These are phyloP conservation scores for Xerocomellus dryophilus DNA, from an alignment of 768 basidiomycete species.

Conservation along the genomic window DNA sequence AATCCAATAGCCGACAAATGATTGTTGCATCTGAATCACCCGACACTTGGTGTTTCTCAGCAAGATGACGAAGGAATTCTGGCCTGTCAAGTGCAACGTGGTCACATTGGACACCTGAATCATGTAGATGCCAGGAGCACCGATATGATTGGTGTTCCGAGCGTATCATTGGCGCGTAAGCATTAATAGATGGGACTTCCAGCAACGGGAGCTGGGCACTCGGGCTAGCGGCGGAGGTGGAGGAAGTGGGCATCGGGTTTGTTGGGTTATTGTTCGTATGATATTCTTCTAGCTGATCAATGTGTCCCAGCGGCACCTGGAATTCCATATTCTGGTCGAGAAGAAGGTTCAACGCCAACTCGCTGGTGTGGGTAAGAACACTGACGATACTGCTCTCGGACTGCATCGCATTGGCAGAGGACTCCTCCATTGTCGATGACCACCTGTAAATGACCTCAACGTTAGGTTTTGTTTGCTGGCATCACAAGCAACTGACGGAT, in stretches of 20 bases:
- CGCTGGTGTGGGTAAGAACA: neutral
- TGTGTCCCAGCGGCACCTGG: neutral
- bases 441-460: neutral
- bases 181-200: neutral
- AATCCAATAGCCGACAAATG: constrained; percentile 12
- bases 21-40: neutral
- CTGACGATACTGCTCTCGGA: neutral
- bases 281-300: neutral
- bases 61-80: constrained; percentile 19
- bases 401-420: neutral
- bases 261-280: neutral
- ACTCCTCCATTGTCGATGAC: neutral
- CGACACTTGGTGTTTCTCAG: constrained; percentile 5
- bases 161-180: neutral
- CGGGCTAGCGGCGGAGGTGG: neutral
- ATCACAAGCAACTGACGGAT: neutral
- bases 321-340: neutral
- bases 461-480: neutral
- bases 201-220: neutral
- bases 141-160: neutral
- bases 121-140: constrained; percentile 17
- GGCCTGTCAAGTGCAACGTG: neutral
- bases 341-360: neutral
- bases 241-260: neutral
- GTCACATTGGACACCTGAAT: neutral